Conservation (phyloP, 1,139 yeast genomes). For the Blastobotrys petasosporus region DNA sequence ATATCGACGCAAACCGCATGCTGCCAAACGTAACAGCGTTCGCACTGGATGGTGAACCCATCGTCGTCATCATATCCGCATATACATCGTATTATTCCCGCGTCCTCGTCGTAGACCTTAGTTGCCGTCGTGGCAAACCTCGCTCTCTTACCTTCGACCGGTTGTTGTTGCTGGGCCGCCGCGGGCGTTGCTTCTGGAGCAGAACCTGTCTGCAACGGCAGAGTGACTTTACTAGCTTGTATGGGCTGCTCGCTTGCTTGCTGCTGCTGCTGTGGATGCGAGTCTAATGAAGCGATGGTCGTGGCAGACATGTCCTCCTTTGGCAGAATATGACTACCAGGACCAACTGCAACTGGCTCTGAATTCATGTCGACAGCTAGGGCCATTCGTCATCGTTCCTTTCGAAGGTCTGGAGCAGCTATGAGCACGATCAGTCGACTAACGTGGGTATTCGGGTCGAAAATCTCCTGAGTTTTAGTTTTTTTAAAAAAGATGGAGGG, state of each 20-base stretch:
- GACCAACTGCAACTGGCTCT: background rate
- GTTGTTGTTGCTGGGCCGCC: constrained; percentile 1
- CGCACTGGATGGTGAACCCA: constrained; percentile 93
- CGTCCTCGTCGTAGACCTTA: constrained; percentile 37
- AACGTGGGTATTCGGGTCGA: no score
- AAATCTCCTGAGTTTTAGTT: background rate
- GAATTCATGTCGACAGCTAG: background rate
- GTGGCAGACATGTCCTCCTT: background rate
- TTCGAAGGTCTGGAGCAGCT: background rate
- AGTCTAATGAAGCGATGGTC: no score
- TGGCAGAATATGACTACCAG: background rate
- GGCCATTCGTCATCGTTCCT: constrained; percentile 7
- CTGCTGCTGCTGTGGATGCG: no score
- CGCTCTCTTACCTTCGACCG: background rate
- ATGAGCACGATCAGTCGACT: background rate
- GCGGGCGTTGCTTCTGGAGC: background rate
- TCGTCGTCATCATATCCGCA: constrained; percentile 90
- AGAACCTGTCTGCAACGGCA: no score
- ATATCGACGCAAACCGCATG: constrained; percentile 87
- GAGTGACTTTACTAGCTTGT: no score
- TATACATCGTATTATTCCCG: constrained; percentile 83
- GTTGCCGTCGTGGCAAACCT: constrained; percentile 1
- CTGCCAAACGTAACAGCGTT: constrained; percentile 88
- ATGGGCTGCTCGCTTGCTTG: no score
- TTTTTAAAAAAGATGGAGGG: background rate